Percentiles rank a stretch among this genome's conserved stretches.
Evolutionary conservation across 73 alveolate genomes (phyloP).

Genomic region (Paramecium tetraurelia): DNA sequence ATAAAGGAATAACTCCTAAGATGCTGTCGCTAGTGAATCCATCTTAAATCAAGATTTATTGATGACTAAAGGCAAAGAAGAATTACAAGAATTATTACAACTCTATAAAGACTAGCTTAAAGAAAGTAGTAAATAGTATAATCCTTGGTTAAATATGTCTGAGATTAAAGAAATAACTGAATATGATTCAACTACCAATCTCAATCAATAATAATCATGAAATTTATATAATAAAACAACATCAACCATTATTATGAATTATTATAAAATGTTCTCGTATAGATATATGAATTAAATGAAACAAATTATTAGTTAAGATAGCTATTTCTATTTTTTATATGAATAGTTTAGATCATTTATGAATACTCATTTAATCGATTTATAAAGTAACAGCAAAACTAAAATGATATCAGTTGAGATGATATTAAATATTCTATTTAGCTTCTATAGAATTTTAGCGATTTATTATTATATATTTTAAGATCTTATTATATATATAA

Average conservation of each 20-base stretch:
- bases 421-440: not conserved
- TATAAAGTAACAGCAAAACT: too few relatives aligned
- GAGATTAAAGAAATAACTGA: conserved; percentile 44
- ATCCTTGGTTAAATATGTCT: conserved; percentile 38
- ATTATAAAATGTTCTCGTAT: not conserved
- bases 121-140: conserved; percentile 5
- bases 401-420: not conserved
- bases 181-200: conserved; percentile 36
- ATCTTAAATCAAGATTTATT: not conserved
- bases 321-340: too few relatives aligned
- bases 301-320: not conserved
- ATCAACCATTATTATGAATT: not conserved
- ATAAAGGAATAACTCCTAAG: not conserved
- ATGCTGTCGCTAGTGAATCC: not conserved
- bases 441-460: too few relatives aligned
- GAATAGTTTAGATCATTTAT: too few relatives aligned
- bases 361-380: too few relatives aligned
- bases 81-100: not conserved
- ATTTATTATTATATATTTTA: too few relatives aligned
- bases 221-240: not conserved
- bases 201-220: not conserved
- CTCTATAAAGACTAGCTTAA: not conserved
- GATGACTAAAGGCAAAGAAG: not conserved
- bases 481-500: not conserved
- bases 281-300: not conserved